Percentiles rank a stretch among this genome's conserved stretches.
Conservation (phyloP, 495 filamentous ascomycete species). For the Penicillium dipodomyicola region DNA sequence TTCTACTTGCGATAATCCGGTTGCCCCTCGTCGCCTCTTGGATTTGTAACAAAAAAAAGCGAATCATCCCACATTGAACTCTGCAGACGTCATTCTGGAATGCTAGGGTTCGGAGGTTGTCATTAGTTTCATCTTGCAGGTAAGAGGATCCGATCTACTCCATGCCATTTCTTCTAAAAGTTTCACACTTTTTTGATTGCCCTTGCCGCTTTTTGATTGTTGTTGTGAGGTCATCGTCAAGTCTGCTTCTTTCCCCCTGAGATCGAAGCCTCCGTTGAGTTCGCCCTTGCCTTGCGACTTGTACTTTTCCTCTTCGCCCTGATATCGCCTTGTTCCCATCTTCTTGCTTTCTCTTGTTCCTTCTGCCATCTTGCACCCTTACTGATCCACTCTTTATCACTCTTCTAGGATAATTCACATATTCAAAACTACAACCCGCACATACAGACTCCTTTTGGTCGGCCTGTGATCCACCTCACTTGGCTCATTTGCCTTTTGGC, state of each 20-base stretch:
- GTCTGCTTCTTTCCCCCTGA: constrained; percentile 10
- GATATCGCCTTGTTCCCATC: neutral
- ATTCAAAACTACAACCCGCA: constrained; percentile 24
- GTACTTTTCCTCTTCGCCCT: constrained; percentile 2
- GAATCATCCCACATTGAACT: constrained; percentile 28
- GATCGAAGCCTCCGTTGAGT: constrained; percentile 8
- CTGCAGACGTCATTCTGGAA: constrained; percentile 33
- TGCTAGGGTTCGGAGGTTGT: constrained; percentile 24
- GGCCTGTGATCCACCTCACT: constrained; percentile 27
- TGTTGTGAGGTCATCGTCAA: constrained; percentile 11
- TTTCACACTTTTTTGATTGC: neutral
- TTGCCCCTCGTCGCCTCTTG: constrained; percentile 17
- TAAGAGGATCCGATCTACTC: constrained; percentile 20
- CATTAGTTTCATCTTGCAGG: constrained; percentile 30
- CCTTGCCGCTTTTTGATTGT: constrained; percentile 4
- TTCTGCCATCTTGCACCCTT: constrained; percentile 6
- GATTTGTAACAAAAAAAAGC: constrained; percentile 17
- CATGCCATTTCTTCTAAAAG: neutral
- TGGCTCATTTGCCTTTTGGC: constrained; percentile 28
- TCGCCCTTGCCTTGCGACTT: constrained; percentile 1
- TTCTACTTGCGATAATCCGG: constrained; percentile 10
- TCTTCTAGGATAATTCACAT: constrained; percentile 32
- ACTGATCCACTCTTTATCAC: constrained; percentile 33
- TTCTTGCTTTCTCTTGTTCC: constrained; percentile 9
- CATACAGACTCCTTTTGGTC: constrained; percentile 26